Conservation (phyloP, 2,329 filamentous ascomycete genomes). For the Fusarium floridanum region DNA sequence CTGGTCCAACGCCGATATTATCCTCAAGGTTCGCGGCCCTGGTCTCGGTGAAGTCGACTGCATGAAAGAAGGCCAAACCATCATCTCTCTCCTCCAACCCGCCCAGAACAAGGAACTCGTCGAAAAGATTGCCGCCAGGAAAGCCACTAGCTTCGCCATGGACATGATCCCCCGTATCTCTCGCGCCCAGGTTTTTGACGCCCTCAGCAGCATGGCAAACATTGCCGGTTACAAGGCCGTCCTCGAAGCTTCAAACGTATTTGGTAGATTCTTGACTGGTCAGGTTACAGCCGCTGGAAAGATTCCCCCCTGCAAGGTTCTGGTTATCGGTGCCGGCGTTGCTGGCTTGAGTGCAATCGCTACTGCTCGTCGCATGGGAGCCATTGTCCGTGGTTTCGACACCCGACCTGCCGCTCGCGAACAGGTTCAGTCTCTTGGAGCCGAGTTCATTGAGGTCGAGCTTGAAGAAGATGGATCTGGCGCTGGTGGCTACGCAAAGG, state of each 20-base stretch:
- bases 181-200: slow-evolving; percentile 88
- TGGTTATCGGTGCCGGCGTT: slow-evolving; percentile 91
- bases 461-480: slow-evolving; percentile 87
- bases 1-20: slow-evolving; percentile 81
- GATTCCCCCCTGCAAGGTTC: slow-evolving; percentile 90
- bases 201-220: slow-evolving; percentile 92
- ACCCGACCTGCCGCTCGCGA: slow-evolving; percentile 89
- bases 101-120: slow-evolving; percentile 83
- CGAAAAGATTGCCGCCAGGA: slow-evolving; percentile 76
- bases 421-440: slow-evolving; percentile 90
- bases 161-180: slow-evolving; percentile 93
- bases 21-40: slow-evolving; percentile 87
- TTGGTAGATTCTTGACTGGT: slow-evolving; percentile 88
- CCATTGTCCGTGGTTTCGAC: slow-evolving; percentile 91
- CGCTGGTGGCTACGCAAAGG: slow-evolving; percentile 89
- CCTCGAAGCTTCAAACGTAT: slow-evolving; percentile 88
- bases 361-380: slow-evolving; percentile 86
- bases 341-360: slow-evolving; percentile 90
- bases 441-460: slow-evolving; percentile 90
- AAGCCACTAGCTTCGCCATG: slow-evolving; percentile 88
- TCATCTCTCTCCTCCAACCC: slow-evolving; percentile 88
- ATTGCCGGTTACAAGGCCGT: slow-evolving; percentile 95
- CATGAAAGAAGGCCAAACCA: slow-evolving; percentile 76
- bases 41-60: slow-evolving; percentile 76
- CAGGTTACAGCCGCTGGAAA: slow-evolving; percentile 92